Evolutionary conservation across 176 grass and related monocot species (phyloP).

Genomic region (Tillandsia fasciculata): DNA sequence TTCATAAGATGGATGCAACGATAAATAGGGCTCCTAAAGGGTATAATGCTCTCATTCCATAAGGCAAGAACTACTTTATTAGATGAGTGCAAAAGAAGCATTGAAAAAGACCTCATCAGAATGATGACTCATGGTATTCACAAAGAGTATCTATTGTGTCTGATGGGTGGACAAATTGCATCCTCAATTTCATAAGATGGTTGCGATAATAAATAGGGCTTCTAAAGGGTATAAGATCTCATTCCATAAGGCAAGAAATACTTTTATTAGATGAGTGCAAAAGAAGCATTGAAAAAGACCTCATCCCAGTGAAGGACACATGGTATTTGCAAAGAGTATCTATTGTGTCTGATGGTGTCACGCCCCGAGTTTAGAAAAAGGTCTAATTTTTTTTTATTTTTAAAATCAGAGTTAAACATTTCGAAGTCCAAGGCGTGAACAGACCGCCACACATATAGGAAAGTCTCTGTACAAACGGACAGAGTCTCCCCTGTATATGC

Average conservation of each 20-base stretch:
- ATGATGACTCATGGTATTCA: background rate
- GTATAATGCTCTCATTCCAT: background rate
- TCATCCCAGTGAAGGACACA: background rate
- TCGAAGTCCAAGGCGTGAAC: too few species aligned
- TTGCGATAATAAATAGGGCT: too few species aligned
- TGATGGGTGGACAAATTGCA: constrained; percentile 7
- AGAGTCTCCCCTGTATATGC: too few species aligned
- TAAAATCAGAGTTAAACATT: too few species aligned
- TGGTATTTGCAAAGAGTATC: constrained; percentile 2
- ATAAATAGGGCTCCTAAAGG: constrained; percentile 9
- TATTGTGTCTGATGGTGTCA: constrained; percentile 3
- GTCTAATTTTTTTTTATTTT: too few species aligned
- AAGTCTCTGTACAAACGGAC: too few species aligned
- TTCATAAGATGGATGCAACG: background rate
- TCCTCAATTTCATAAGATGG: too few species aligned
- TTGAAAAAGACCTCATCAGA: constrained; percentile 1
- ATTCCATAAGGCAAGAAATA: background rate
- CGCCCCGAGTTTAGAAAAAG: too few species aligned
- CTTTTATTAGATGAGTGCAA: background rate
- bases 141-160: constrained; percentile 5
- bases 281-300: constrained; percentile 1
- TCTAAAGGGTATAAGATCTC: too few species aligned
- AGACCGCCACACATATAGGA: too few species aligned
- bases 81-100: background rate
- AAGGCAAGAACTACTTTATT: background rate